Evolutionary conservation across 495 filamentous ascomycete species (phyloP).

Genomic region (Penicillium paxilli): DNA sequence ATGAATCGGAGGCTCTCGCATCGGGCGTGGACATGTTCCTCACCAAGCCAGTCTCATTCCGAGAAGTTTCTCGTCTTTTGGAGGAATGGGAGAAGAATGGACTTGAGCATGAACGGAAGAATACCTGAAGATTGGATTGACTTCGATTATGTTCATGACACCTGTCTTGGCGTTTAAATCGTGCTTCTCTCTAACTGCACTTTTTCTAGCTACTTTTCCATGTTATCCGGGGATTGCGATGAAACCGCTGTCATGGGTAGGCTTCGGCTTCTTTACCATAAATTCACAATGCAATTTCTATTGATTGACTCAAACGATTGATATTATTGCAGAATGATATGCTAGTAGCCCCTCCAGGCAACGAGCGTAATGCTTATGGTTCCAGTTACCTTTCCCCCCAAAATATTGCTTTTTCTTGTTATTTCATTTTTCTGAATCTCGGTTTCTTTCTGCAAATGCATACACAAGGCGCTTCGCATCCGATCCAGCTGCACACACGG

Average conservation of each 20-base stretch:
- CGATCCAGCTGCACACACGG: slow-evolving; percentile 17
- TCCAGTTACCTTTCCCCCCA: not conserved
- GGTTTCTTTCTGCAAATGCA: not conserved
- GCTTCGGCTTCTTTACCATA: not conserved
- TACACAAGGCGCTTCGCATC: slow-evolving; percentile 7
- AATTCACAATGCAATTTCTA: not conserved
- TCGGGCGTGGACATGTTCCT: slow-evolving; percentile 72
- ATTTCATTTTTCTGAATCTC: not conserved
- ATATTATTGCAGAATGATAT: slow-evolving; percentile 14
- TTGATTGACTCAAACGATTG: slow-evolving; percentile 9
- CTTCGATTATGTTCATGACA: not conserved
- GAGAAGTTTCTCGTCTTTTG: slow-evolving; percentile 46
- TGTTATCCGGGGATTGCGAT: not conserved
- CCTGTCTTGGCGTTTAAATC: not conserved
- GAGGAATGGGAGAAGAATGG: slow-evolving; percentile 46
- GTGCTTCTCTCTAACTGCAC: not conserved
- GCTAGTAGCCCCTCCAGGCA: slow-evolving; percentile 12
- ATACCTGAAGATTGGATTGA: not conserved
- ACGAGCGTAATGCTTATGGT: slow-evolving; percentile 1
- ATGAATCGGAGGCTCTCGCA: slow-evolving; percentile 64
- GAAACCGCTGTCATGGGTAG: not conserved
- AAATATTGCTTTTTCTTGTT: not conserved
- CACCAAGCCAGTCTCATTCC: slow-evolving; percentile 67
- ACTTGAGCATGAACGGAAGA: slow-evolving; percentile 13
- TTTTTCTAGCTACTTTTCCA: no score